These are phyloP conservation scores for Saccharomycopsis fibuligera DNA, from an alignment of 805 yeast genomes.

Conservation along the genomic window DNA sequence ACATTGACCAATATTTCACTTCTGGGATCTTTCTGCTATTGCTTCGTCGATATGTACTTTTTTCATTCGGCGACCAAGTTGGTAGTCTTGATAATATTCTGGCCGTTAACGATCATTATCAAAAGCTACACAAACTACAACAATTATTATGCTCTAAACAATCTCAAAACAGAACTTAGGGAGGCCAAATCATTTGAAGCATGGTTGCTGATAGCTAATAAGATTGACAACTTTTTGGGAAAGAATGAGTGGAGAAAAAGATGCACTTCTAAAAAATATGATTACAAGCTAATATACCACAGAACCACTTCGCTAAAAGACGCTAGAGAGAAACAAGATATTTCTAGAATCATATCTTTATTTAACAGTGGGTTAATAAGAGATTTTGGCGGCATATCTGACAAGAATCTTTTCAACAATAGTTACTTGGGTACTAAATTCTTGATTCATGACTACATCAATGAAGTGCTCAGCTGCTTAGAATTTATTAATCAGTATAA, in stretches of 20 bases:
- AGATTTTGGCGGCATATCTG: conserved; percentile 87
- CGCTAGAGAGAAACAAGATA: conserved; percentile 56
- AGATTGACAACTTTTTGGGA: conserved; percentile 46
- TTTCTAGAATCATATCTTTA: conserved; percentile 52
- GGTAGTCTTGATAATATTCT: conserved; percentile 10
- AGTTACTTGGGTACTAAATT: conserved; percentile 85
- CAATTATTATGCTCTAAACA: conserved; percentile 5
- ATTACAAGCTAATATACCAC: conserved; percentile 74
- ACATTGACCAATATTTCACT: too few relatives aligned
- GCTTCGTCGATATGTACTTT: conserved; percentile 5
- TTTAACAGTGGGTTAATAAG: conserved; percentile 79
- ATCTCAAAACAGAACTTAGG: conserved; percentile 10
- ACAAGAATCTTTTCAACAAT: conserved; percentile 68
- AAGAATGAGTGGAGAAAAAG: conserved; percentile 72
- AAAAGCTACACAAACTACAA: conserved; percentile 17
- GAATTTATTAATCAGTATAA: conserved; percentile 42
- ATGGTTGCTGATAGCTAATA: conserved; percentile 54
- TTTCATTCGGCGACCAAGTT: conserved; percentile 13
- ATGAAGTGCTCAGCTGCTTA: conserved; percentile 66
- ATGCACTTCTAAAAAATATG: conserved; percentile 29
- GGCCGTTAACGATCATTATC: conserved; percentile 19
- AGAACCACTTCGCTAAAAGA: conserved; percentile 55
- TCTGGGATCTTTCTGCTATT: too few relatives aligned
- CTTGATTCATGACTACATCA: conserved; percentile 79
- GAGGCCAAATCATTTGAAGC: conserved; percentile 56